phyloP scores from a whole-genome alignment of 345 rosid genomes.

The Nasturtium officinale region DNA sequence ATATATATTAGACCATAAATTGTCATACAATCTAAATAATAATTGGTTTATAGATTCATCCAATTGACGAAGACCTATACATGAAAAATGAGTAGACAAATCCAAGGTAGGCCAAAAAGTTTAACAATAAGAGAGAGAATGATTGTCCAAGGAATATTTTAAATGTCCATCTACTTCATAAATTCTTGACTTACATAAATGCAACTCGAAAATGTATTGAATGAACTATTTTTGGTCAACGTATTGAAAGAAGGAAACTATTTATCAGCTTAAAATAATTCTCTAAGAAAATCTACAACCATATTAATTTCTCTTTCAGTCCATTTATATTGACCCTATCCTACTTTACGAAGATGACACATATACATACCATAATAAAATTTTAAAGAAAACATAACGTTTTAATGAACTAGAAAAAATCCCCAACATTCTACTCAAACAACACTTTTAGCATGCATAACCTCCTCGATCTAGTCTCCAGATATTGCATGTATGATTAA shows the following conservation, averaged over 20 bases:
- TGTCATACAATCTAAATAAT: neutral
- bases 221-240: neutral
- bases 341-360: neutral
- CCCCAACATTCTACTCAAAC: neutral
- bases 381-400: neutral
- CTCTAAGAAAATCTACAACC: neutral
- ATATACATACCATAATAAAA: neutral
- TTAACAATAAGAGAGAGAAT: slow-evolving; percentile 12
- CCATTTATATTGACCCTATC: neutral
- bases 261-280: neutral
- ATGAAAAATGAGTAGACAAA: neutral
- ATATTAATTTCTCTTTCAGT: neutral
- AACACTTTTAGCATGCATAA: neutral
- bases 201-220: slow-evolving; percentile 2
- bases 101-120: neutral
- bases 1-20: neutral
- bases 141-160: neutral
- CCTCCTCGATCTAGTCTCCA: neutral
- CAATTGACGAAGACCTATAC: neutral
- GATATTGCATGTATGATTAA: neutral
- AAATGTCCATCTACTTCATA: neutral
- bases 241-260: neutral
- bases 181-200: neutral
- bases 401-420: too few relatives aligned
- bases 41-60: neutral